Evolutionary conservation across 306 rosid species (phyloP).

Genomic region (Aeschynomene evenia): DNA sequence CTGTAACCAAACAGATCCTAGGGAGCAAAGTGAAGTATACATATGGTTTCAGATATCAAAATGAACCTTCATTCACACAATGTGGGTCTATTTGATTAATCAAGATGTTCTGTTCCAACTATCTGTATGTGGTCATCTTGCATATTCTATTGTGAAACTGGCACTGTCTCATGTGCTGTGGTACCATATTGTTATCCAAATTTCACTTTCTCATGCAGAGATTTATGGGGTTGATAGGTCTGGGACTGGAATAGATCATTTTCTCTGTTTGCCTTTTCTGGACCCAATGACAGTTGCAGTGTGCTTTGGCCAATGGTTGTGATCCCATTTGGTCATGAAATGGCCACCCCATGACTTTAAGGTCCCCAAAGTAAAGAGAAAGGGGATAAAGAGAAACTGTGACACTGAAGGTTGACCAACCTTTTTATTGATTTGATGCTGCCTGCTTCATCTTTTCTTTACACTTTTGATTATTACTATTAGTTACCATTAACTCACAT

Average conservation of each 20-base stretch:
- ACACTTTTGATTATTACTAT: neutral
- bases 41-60: no score
- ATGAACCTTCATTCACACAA: no score
- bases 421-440: constrained; percentile 52
- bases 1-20: no score
- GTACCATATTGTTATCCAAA: constrained; percentile 20
- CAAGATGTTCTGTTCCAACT: constrained; percentile 29
- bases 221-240: constrained; percentile 23
- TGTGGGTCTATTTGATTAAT: constrained; percentile 25
- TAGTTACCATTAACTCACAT: constrained; percentile 22
- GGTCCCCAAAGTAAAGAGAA: constrained; percentile 37
- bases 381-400: constrained; percentile 35
- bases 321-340: constrained; percentile 42
- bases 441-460: constrained; percentile 26
- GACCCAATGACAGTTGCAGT: constrained; percentile 29
- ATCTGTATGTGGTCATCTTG: constrained; percentile 6
- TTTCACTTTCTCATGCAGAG: constrained; percentile 2
- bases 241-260: constrained; percentile 21
- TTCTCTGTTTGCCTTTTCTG: constrained; percentile 23
- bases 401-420: constrained; percentile 40
- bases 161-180: constrained; percentile 20
- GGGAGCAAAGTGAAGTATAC: no score
- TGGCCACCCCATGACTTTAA: constrained; percentile 32
- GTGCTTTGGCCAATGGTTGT: constrained; percentile 29
- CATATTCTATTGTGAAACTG: constrained; percentile 20